phyloP scores from a whole-genome alignment of 768 basidiomycete species.

The Russula virescens region DNA sequence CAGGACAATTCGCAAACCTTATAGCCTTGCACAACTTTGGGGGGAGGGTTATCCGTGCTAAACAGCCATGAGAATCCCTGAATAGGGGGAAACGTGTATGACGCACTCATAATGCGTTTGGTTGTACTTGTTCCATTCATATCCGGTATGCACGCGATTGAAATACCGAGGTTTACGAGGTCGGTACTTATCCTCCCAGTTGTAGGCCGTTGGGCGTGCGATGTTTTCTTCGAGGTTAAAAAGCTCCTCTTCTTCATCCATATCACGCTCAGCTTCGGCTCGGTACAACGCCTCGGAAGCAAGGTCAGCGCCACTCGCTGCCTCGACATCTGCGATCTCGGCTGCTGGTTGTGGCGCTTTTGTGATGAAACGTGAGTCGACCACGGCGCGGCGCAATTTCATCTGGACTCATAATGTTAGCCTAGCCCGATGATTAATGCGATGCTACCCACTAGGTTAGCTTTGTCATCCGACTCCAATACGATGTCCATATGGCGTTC shows the following conservation, averaged over 20 bases:
- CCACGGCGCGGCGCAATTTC: slow-evolving; percentile 71
- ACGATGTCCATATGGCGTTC: slow-evolving; percentile 80
- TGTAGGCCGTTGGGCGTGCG: slow-evolving; percentile 76
- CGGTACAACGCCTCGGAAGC: slow-evolving; percentile 88
- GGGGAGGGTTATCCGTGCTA: slow-evolving; percentile 97
- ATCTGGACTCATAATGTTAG: slow-evolving; percentile 43
- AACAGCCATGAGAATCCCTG: slow-evolving; percentile 24
- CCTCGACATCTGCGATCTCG: slow-evolving; percentile 53
- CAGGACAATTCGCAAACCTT: slow-evolving; percentile 46
- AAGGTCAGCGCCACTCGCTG: slow-evolving; percentile 60
- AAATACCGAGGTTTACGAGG: slow-evolving; percentile 97
- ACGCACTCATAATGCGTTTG: slow-evolving; percentile 98
- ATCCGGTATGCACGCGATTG: slow-evolving; percentile 98
- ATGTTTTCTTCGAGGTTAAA: slow-evolving; percentile 94
- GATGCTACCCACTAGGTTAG: slow-evolving; percentile 40
- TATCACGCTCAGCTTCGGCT: slow-evolving; percentile 84
- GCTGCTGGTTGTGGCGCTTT: slow-evolving; percentile 59
- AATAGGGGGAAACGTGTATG: slow-evolving; percentile 5
- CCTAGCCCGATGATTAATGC: slow-evolving; percentile 3
- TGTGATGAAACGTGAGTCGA: slow-evolving; percentile 83
- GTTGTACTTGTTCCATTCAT: slow-evolving; percentile 99
- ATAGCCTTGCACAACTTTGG: slow-evolving; percentile 99
- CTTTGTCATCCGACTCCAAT: slow-evolving; percentile 58
- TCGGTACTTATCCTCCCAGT: slow-evolving; percentile 98
- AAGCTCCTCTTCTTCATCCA: slow-evolving; percentile 94